These are phyloP conservation scores for Zygoascus tannicola DNA, from an alignment of 805 yeast genomes.

Conservation along the genomic window DNA sequence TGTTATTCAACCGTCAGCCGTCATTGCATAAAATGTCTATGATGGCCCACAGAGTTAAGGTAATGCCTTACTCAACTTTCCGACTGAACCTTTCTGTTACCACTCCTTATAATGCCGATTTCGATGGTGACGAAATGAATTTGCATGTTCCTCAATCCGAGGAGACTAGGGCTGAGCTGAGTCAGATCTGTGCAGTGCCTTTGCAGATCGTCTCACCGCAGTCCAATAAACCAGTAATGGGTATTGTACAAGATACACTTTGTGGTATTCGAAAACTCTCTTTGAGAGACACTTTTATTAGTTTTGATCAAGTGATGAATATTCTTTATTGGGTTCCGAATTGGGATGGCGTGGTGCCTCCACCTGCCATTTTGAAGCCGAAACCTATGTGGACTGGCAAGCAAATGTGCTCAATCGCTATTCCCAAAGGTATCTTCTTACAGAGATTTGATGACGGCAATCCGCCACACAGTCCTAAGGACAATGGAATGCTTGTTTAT, in stretches of 20 bases:
- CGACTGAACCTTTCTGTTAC: slow-evolving; percentile 94
- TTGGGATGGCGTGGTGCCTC: slow-evolving; percentile 98
- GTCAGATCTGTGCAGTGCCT: slow-evolving; percentile 94
- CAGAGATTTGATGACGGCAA: slow-evolving; percentile 90
- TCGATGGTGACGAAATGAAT: slow-evolving; percentile 99
- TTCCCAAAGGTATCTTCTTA: slow-evolving; percentile 91
- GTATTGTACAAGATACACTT: slow-evolving; percentile 97
- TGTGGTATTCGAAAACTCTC: slow-evolving; percentile 98
- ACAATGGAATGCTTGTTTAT: slow-evolving; percentile 88
- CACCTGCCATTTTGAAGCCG: slow-evolving; percentile 89
- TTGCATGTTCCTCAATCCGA: slow-evolving; percentile 98
- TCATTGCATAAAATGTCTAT: slow-evolving; percentile 98
- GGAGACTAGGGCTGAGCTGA: slow-evolving; percentile 93
- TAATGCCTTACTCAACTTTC: slow-evolving; percentile 97
- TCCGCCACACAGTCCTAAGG: slow-evolving; percentile 75
- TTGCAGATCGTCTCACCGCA: slow-evolving; percentile 97
- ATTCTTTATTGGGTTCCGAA: slow-evolving; percentile 95
- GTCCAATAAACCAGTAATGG: slow-evolving; percentile 98
- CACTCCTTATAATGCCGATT: slow-evolving; percentile 99
- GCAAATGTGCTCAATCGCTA: slow-evolving; percentile 82
- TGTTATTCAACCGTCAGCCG: slow-evolving; percentile 97
- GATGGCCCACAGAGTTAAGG: slow-evolving; percentile 99
- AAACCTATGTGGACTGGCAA: slow-evolving; percentile 97
- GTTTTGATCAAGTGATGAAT: slow-evolving; percentile 91
- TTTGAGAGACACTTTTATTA: slow-evolving; percentile 77